A percentile compares a stretch with the other conserved stretches of the same genome.
These are phyloP conservation scores for Cordyceps militaris DNA, from an alignment of 2,329 filamentous ascomycete species.

Conservation along the genomic window DNA sequence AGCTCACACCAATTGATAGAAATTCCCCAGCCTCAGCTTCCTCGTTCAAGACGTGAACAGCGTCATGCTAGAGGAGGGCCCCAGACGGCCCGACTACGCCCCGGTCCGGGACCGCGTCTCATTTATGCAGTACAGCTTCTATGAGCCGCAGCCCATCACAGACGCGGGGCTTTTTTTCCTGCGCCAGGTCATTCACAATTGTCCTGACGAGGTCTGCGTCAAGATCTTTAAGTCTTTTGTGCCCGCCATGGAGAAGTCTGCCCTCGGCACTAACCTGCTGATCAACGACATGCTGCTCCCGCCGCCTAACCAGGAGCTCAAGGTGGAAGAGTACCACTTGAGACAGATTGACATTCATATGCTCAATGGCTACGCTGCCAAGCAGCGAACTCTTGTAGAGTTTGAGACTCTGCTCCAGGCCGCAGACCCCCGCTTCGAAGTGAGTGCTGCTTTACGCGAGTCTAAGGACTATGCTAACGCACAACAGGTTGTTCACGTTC, in stretches of 20 bases:
- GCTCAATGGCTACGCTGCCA: conserved; percentile 19
- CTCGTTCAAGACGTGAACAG: conserved; percentile 19
- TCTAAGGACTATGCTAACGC: not conserved
- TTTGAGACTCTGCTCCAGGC: conserved; percentile 11
- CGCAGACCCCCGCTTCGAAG: conserved; percentile 2
- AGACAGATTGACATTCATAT: conserved; percentile 22
- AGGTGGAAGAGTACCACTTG: conserved; percentile 14
- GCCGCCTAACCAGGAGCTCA: conserved; percentile 6
- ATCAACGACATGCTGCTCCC: conserved; percentile 21
- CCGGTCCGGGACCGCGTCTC: conserved; percentile 15
- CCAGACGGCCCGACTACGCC: conserved; percentile 8
- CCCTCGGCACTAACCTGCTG: conserved; percentile 17
- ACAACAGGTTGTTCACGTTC: not conserved
- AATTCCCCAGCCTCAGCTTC: conserved; percentile 20
- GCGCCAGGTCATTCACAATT: conserved; percentile 22
- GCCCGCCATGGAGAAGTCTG: conserved; percentile 19
- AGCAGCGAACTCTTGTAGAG: conserved; percentile 20
- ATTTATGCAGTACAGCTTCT: conserved; percentile 21
- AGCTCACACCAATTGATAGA: not conserved
- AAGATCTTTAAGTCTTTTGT: conserved; percentile 20
- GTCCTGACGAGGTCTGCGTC: conserved; percentile 19
- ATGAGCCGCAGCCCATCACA: conserved; percentile 19
- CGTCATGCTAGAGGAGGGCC: conserved; percentile 18
- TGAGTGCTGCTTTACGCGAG: not conserved
- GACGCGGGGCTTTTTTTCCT: conserved; percentile 19